These are phyloP conservation scores for Sporothrix brasiliensis DNA, from an alignment of 2,329 filamentous ascomycete genomes.

Conservation along the genomic window DNA sequence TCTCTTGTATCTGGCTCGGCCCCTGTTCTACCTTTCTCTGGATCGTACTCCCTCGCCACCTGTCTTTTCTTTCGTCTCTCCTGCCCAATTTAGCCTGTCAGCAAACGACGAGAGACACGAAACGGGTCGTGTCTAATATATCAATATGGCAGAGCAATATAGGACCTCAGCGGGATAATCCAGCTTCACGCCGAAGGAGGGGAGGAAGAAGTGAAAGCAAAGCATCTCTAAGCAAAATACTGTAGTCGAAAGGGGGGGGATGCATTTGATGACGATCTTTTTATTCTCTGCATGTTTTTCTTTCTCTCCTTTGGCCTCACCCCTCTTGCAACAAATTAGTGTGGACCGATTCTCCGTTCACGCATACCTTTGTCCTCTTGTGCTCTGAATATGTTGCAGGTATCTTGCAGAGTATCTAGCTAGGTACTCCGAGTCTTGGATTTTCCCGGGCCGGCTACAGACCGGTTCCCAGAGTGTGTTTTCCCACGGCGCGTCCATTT, in stretches of 20 bases:
- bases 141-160: not conserved
- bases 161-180: not conserved
- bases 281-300: not conserved
- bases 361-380: conserved; percentile 4
- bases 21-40: not conserved
- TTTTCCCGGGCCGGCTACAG: conserved; percentile 26
- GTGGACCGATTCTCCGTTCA: not conserved
- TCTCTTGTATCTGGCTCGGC: not conserved
- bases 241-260: not conserved
- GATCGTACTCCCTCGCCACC: conserved; percentile 3
- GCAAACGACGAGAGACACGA: conserved; percentile 22
- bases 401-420: not conserved
- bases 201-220: not conserved
- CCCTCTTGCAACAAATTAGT: too few species aligned
- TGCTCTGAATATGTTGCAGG: not conserved
- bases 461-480: conserved; percentile 41
- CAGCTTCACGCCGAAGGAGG: not conserved
- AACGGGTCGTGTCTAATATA: conserved; percentile 23
- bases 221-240: not conserved
- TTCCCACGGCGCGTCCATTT: not conserved
- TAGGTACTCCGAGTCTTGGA: not conserved
- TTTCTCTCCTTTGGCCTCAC: not conserved
- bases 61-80: not conserved
- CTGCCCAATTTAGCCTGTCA: conserved; percentile 23
- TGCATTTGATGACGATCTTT: not conserved